phyloP scores from a whole-genome alignment of 2,329 filamentous ascomycete species.

The Ophiocordyceps camponoti-rufipedis region DNA sequence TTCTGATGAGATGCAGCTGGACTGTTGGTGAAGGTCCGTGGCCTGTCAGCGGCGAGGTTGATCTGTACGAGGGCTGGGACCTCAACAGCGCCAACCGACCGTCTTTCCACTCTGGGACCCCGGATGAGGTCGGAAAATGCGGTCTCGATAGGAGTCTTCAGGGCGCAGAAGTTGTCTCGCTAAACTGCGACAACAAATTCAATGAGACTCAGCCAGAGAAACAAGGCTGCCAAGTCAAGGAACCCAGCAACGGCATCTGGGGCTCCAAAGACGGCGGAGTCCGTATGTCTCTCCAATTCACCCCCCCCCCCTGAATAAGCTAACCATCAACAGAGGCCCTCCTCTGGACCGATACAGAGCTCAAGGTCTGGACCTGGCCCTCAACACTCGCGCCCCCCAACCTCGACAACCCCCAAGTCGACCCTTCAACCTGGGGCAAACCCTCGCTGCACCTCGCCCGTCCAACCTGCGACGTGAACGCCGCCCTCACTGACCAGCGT shows the following conservation, averaged over 20 bases:
- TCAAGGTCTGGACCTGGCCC: constrained; percentile 19
- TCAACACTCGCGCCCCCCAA: constrained; percentile 10
- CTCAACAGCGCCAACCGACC: constrained; percentile 29
- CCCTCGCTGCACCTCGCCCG: constrained; percentile 1
- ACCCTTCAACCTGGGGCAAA: neutral
- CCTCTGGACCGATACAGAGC: constrained; percentile 16
- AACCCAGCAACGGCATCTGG: neutral
- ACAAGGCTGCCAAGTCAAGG: constrained; percentile 1
- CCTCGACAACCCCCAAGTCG: constrained; percentile 3
- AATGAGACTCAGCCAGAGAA: neutral
- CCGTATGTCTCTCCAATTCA: neutral
- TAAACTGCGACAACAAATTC: constrained; percentile 1
- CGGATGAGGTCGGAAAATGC: neutral
- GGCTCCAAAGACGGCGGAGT: neutral
- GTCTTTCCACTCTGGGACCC: constrained; percentile 24
- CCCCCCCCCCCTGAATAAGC: neutral
- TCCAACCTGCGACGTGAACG: constrained; percentile 1
- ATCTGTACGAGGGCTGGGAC: constrained; percentile 49
- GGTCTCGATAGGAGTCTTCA: neutral
- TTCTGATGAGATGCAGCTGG: constrained; percentile 23
- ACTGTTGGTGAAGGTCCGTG: constrained; percentile 27
- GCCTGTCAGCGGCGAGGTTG: constrained; percentile 43
- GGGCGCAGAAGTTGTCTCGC: neutral
- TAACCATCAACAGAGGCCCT: constrained; percentile 11
- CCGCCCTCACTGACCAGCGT: neutral